Evolutionary conservation across 306 rosid genomes (phyloP), one percentile per base, ranked within the genome.

Genomic region (Sechiopsis laciniata): DNA sequence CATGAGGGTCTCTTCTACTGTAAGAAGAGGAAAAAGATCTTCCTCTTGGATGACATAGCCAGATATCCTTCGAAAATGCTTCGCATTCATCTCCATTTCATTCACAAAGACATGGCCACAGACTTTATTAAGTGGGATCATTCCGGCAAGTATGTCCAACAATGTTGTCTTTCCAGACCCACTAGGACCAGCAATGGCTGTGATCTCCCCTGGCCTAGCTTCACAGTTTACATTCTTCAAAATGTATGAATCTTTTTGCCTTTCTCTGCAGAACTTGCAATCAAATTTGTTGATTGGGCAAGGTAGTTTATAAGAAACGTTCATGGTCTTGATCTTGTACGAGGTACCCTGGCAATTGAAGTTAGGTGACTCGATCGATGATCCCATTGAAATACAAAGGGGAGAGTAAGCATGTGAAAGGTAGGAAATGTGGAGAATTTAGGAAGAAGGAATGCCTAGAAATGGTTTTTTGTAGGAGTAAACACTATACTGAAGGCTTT

Each of bases 111-210:
- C 85, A 56, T 79, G 85, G 53, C 82, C 83, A 4, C 42, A 58
- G 17, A 81, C 66, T 46, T 63, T 59, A n/a, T 42, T 71, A 6
- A 69, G 74, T 17, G 85, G 82, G 70, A 78, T 58, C 76, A 60
- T 78, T 63, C 87, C 82, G 5, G 82, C 85, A 5, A 86, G 72
- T 16, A 83, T 83, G 37, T 86, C 84, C 51, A 83, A 53, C 78
- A 81, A 51, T 5, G 85, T 83, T 16, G 84, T 83, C 76, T 81
- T 86, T 65, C 85, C 84, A 12, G 83, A 87, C 45, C 87, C 89
- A 66, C 87, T 83, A 45, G 84, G 84, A 59, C 84, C 87, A 6
- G 80, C 89, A 16, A 83, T 75, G 83, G 85, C 85, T 51, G 82
- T 46, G 77, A 81, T 77, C 78, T 83, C 80, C 35, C 78, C 82